Evolutionary conservation across 2,329 filamentous ascomycete genomes (phyloP), one percentile per base, ranked within the genome.

Genomic region (Neoarthrinium moseri): DNA sequence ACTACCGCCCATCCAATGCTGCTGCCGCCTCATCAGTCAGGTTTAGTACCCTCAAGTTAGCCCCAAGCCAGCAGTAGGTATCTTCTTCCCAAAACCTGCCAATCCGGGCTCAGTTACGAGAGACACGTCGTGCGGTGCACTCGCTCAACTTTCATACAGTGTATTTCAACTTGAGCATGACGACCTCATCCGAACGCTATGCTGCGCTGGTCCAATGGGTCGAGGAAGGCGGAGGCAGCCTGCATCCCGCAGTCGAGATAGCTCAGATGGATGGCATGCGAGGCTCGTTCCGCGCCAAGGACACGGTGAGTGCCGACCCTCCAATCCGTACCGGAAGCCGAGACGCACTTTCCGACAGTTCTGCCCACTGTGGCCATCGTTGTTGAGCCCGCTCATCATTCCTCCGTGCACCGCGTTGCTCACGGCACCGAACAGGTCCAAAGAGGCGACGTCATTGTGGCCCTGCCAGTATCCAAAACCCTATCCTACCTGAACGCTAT

Each of bases 401-500:
- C 26, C 8, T n/a, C 26, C 26, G 26, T 7, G 8, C n/a, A 29
- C 26, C n/a, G 26, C 26, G n/a, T 18, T 6, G 7, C 38, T 41
- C 15, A 32, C 33, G 61, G 22, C 29, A 50, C 21, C 42, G 23
- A 1, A 50, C 21, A 44, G 41, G 10, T 75, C 27, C 46, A 56
- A 3, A 51, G 65, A 1, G 66, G 64, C 17, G 75, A 74, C 24
- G 59, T 64, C 21, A 67, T 83, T 32, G 76, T 82, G 50, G 67
- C 64, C 24, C 75, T 82, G 32, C 76, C 80, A 11, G 63, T 77
- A n/a, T 52, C 61, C 4, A 71, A 75, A 11, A 76, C 77, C 1
- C 70, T 86, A 5, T 85, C 81, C 0, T 84, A 77, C 56, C 66
- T 84, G 43, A 79, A 84, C 56, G 73, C 77, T 21, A 57, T 78